Evolutionary conservation across 1,284 basidiomycete species (phyloP), one percentile per base, ranked within the genome.

Genomic region (Trametes versicolor): DNA sequence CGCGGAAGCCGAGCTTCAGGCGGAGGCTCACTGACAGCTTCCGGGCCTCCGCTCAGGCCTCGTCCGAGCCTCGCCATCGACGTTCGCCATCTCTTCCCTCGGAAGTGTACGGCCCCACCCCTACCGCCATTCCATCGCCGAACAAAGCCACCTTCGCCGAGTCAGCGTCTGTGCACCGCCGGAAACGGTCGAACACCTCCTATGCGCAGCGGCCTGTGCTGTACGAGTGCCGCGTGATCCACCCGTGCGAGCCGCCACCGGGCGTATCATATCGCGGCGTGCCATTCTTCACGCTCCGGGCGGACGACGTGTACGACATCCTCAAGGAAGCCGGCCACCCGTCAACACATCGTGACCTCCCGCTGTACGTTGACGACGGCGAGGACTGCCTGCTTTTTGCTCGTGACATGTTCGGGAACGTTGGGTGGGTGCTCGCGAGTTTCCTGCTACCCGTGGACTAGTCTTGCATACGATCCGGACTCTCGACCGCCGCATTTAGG

Each of bases 381-480:
- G 92, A 92, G 69, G 92, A 94, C 70, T 93, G 91, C 77, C 77
- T 94, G 68, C 78, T 94, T 59, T 82, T 93, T 37, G 83, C 81
- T 58, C 75, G 89, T 55, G 85, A 88, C 73, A 76, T 75, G 43
- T 60, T 71, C 7, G 83, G 86, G 9, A 79, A 83, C 8, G 81
- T 92, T n/a, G 92, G 92, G 0, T 93, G 92, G 91, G 88, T 87
- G 0, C 75, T 94, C 64, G 92, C 92, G 36, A 93, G 92, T 75
- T 94, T 93, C 76, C 77, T 94, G 73, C 81, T 89, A 36, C 91
- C 91, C 15, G 72, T 87, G 66, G 81, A 81, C 65, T 79, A 72
- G 63, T 51, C 12, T 23, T 43, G 29, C 43, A 47, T 25, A 58
- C 23, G 32, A 25, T 48, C 47, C 15, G 32, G 52, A 54, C 36